Evolutionary conservation across 164 flowering plant species (phyloP), one percentile per base, ranked within the genome.

Genomic region (Protea cynaroides): DNA sequence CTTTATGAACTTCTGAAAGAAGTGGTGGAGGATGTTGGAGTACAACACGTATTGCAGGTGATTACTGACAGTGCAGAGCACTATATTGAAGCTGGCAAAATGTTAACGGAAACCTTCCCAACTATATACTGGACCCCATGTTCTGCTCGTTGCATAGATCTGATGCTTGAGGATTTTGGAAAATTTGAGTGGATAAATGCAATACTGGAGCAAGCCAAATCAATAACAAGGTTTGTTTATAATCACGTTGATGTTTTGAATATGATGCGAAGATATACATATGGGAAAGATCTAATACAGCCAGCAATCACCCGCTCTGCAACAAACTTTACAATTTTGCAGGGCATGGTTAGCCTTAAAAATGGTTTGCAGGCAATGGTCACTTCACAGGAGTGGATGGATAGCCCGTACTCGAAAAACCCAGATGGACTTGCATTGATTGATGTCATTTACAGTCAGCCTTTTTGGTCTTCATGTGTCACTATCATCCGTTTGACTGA

Each of bases 321-420:
- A 8, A 78, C 98, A 40, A 82, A 82, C 71, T 93, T 90, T 69
- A 52, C 65, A 44, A 77, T 92, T 25, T 59, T 93, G 78, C 80
- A 80, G 63, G 71, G 83, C 53, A 79, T 93, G 80, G 72, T 84
- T 49, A 73, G 67, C 61, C 78, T 88, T 40, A 83, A 82, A 72
- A 81, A 71, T 63, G 75, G 72, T 76, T 72, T 93, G 81, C 87
- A 74, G 67, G 72, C 75, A 50, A 81, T 90, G 92, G 81, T 90
- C 71, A 81, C 88, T 51, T 90, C 98, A 47, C 86, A 82, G 72
- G 98, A 90, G 71, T 93, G 98, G 98, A 68, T 82, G 76, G 85
- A 86, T 46, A 79, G 83, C 66, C 71, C 78, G 34, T 76, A 75
- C 64, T 80, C 88, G 19, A 90, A 90, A 72, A 82, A 68, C 62